Percentiles rank a stretch among this genome's conserved stretches.
These are phyloP conservation scores for Dendrothele bispora DNA, from an alignment of 768 basidiomycete species.

Conservation along the genomic window DNA sequence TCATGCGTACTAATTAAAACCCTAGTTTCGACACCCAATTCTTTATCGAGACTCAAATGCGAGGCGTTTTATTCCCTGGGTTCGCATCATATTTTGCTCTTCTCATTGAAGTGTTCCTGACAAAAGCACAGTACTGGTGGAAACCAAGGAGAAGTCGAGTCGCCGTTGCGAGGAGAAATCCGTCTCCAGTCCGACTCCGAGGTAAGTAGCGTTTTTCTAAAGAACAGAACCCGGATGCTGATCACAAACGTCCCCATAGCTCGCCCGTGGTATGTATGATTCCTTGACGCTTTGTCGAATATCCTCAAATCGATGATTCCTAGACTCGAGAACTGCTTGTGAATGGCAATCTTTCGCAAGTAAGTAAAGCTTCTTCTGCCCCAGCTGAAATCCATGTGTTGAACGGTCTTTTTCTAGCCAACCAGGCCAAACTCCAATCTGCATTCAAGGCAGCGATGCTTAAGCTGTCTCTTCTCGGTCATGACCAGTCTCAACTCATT, in stretches of 20 bases:
- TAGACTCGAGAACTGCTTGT: constrained; percentile 44
- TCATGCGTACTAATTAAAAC: no score
- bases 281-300: not conserved
- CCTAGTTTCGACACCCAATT: constrained; percentile 47
- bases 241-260: not conserved
- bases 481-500: constrained; percentile 31
- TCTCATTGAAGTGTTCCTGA: no score
- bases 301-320: not conserved
- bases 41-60: constrained; percentile 44
- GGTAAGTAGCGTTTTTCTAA: constrained; percentile 1
- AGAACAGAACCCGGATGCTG: not conserved
- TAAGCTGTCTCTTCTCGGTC: constrained; percentile 44
- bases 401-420: no score
- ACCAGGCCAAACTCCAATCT: constrained; percentile 32
- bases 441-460: constrained; percentile 40
- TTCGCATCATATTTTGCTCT: constrained; percentile 9
- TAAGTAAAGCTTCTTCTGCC: no score
- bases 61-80: constrained; percentile 41
- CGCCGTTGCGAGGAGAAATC: constrained; percentile 14
- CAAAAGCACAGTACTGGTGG: not conserved
- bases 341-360: constrained; percentile 44
- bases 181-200: constrained; percentile 15
- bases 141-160: constrained; percentile 11
- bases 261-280: not conserved
- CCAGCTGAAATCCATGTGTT: no score